A percentile compares a stretch with the other conserved stretches of the same genome.
Conservation (phyloP, 352 stramenopile genomes). For the Globisporangium abappressorium region DNA sequence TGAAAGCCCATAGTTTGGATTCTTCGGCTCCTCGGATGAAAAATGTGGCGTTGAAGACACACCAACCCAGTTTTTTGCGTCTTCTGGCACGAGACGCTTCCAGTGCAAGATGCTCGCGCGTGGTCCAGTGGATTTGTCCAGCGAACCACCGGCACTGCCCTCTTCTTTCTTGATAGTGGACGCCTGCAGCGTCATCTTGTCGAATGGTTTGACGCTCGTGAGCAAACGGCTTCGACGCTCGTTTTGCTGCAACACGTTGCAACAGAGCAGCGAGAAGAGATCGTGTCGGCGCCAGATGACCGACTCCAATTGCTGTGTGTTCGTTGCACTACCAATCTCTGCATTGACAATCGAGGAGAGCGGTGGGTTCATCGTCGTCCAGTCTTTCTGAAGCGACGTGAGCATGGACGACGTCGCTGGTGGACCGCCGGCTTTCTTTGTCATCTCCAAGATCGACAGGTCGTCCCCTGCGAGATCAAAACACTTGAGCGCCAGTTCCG, state of each 20-base stretch:
- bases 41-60: conserved; percentile 40
- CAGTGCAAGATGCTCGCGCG: conserved; percentile 50
- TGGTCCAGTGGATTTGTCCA: background rate
- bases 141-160: background rate
- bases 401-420: conserved; percentile 25
- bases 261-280: conserved; percentile 64
- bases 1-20: conserved; percentile 50
- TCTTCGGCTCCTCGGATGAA: conserved; percentile 50
- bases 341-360: conserved; percentile 42
- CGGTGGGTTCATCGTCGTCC: conserved; percentile 48
- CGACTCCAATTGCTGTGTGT: conserved; percentile 15
- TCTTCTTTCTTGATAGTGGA: background rate
- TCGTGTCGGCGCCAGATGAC: conserved; percentile 35
- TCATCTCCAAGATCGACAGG: conserved; percentile 49
- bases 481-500: conserved; percentile 51
- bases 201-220: conserved; percentile 39
- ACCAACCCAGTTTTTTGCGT: conserved; percentile 64
- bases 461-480: conserved; percentile 75
- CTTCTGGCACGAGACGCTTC: conserved; percentile 66
- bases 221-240: conserved; percentile 71
- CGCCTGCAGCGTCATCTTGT: conserved; percentile 33
- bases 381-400: conserved; percentile 46
- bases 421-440: conserved; percentile 23
- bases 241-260: conserved; percentile 47
- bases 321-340: conserved; percentile 4